phyloP scores from a whole-genome alignment of 306 rosid genomes.

The Inga oerstediana region DNA sequence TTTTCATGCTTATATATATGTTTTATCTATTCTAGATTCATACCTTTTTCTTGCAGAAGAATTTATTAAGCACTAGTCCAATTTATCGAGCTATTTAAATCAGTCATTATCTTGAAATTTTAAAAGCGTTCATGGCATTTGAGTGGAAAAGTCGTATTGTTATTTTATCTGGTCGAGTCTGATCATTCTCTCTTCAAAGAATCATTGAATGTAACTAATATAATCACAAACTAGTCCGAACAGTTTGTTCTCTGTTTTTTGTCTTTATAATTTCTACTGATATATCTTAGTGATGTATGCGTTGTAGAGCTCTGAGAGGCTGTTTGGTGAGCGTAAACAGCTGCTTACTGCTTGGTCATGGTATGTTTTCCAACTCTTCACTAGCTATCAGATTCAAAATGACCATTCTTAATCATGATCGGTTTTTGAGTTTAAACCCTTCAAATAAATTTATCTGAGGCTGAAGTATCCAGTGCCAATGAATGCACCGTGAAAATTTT shows the following conservation, averaged over 20 bases:
- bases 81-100: no score
- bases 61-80: neutral
- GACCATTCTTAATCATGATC: neutral
- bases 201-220: no score
- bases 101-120: neutral
- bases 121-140: neutral
- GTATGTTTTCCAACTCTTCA: neutral
- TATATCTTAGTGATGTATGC: neutral
- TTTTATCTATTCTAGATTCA: neutral
- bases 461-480: neutral
- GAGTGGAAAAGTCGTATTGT: neutral
- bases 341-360: neutral
- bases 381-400: neutral
- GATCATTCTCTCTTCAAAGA: no score
- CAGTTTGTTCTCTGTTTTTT: neutral
- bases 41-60: no score
- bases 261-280: neutral
- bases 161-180: neutral
- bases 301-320: neutral
- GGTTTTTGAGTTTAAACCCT: neutral
- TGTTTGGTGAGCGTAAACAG: neutral
- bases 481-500: neutral
- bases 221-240: neutral
- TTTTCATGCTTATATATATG: neutral
- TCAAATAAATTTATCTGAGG: neutral